These are phyloP conservation scores for Urochloa ruziziensis DNA, from an alignment of 176 grass and related monocot genomes.

Conservation along the genomic window DNA sequence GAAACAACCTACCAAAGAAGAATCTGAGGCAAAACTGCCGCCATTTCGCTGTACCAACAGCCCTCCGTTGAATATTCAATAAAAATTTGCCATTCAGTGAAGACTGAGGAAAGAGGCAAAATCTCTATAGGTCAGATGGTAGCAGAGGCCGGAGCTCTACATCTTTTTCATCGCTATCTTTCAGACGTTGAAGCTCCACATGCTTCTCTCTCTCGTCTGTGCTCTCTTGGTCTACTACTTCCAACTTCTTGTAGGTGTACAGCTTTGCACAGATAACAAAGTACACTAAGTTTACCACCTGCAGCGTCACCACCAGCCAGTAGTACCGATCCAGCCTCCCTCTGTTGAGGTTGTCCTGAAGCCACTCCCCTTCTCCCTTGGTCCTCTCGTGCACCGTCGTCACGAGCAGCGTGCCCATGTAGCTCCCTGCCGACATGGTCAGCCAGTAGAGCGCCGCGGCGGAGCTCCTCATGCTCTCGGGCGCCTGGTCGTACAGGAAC, in stretches of 20 bases:
- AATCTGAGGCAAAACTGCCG: background rate
- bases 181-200: background rate
- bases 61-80: background rate
- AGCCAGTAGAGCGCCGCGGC: slow-evolving; percentile 87
- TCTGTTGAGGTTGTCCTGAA: slow-evolving; percentile 89
- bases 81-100: background rate
- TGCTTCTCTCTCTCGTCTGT: background rate
- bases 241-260: slow-evolving; percentile 69
- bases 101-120: background rate
- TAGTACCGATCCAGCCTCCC: slow-evolving; percentile 82
- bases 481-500: slow-evolving; percentile 80
- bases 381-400: slow-evolving; percentile 62
- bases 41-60: background rate
- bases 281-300: slow-evolving; percentile 68
- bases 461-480: slow-evolving; percentile 91
- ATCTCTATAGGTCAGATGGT: background rate
- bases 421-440: slow-evolving; percentile 60
- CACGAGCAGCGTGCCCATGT: slow-evolving; percentile 72
- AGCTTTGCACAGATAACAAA: slow-evolving; percentile 57
- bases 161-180: background rate
- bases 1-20: background rate
- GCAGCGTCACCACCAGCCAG: slow-evolving; percentile 71
- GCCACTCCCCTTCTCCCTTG: slow-evolving; percentile 64
- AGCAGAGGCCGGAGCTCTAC: slow-evolving; percentile 29
- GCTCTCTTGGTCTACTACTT: background rate